Percentiles rank a stretch among this genome's conserved stretches.
These are phyloP conservation scores for Endoconidiophora laricicola DNA, from an alignment of 2,329 filamentous ascomycete genomes.

Conservation along the genomic window DNA sequence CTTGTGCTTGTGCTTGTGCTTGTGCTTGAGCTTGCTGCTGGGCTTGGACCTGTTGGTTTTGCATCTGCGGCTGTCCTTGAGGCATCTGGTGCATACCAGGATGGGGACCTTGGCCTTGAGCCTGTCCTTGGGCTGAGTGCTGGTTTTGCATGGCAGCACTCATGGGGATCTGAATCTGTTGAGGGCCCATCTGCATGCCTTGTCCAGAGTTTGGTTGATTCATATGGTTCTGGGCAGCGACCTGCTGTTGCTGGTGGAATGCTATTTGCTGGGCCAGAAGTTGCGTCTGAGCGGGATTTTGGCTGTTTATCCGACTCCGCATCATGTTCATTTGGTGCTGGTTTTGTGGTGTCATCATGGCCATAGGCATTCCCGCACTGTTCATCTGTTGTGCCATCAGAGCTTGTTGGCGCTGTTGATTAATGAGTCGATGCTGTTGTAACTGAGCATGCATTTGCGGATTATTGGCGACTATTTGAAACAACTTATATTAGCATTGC, in stretches of 20 bases:
- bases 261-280: conserved; percentile 30
- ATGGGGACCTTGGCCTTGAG: conserved; percentile 19
- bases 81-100: conserved; percentile 20
- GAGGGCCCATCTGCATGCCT: conserved; percentile 30
- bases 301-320: conserved; percentile 15
- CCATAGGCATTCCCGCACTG: conserved; percentile 37
- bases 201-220: conserved; percentile 29
- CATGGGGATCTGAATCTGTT: conserved; percentile 16
- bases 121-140: conserved; percentile 13
- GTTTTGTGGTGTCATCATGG: conserved; percentile 24
- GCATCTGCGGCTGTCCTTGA: conserved; percentile 5
- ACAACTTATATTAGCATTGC: conserved; percentile 2
- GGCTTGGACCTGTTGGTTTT: conserved; percentile 5
- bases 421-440: conserved; percentile 36
- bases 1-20: conserved; percentile 17
- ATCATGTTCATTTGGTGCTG: conserved; percentile 34
- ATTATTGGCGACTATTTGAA: conserved; percentile 16
- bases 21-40: conserved; percentile 18
- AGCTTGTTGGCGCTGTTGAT: conserved; percentile 35
- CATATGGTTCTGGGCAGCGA: conserved; percentile 21
- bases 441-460: conserved; percentile 24
- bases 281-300: conserved; percentile 17
- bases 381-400: conserved; percentile 35
- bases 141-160: conserved; percentile 15
- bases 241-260: conserved; percentile 27